Base-by-base conservation (phyloP, 2,329 filamentous ascomycete species). In the Graphium sp. region DNA sequence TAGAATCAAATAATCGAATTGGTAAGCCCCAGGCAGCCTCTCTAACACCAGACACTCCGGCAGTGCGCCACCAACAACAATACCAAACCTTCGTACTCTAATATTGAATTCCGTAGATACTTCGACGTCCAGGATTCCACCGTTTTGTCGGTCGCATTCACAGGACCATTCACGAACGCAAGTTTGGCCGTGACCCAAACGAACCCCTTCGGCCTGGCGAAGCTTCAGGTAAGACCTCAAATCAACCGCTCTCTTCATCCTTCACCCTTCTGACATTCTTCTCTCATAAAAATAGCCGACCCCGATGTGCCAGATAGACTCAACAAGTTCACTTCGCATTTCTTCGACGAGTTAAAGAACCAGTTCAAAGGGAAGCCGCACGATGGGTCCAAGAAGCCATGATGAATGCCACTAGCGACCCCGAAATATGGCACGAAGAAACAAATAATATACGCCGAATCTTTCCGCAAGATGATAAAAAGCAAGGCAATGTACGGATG, bases 91-190 rank as follows among this genome's bases (percentile, higher is more conserved):
- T n/a, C n/a, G n/a, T n/a, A n/a, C n/a, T n/a, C n/a, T n/a, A n/a
- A n/a, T n/a, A n/a, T n/a, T n/a, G n/a, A n/a, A n/a, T n/a, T n/a
- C n/a, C n/a, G n/a, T n/a, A 64, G 58, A 58, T 68, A 31, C 57
- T 69, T 11, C 50, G 53, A 15, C 61, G 53, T 11, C 62, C 61
- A 2, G 47, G 49, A 7, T 69, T 67, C 40, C 63, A 68, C 35
- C 55, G 55, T 34, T 54, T 53, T 4, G 64, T 69, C 22, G 58
- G 58, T 6, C 51, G 55, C n/a, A 60, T 69, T 19, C 63, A 69
- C 33, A 53, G 54, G 10, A 49, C 43, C 4, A 53, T 69, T 21
- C 45, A 69, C 38, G 60, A 67, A 34, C 42, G 47, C 12, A 51
- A 53, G 24, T 36, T 67, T 35, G 64, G 64, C 7, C 54, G 59